Evolutionary conservation across 2,329 filamentous ascomycete species (phyloP), one percentile per base, ranked within the genome.

Genomic region (Hawksworthiomyces lignivorus): DNA sequence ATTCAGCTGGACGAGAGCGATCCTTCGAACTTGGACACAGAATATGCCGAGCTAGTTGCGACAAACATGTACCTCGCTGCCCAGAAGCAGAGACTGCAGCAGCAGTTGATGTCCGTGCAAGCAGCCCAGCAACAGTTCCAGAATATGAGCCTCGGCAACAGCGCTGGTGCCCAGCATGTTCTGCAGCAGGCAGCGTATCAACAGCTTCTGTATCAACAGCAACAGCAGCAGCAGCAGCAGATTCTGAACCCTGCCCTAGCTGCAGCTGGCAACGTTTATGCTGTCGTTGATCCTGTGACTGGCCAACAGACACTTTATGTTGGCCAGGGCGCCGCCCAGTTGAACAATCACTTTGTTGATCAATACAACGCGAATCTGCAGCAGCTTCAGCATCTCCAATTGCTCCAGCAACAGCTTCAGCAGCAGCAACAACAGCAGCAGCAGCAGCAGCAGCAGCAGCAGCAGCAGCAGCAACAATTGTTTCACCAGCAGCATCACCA

Each of bases 61-160:
- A 94, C 88, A 55, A 95, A 96, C 62, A 68, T 92, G 59, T 94
- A 94, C 58, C 75, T 98, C 38, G 87, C 88, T 30, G 87, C 95
- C 58, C 89, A 95, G 65, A 90, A 97, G 65, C 88, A 95, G 67
- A 84, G 86, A 50, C 78, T 97, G 39, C 89, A 97, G 65, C 89
- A 96, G 66, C 88, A 97, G 66, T 75, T 97, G 51, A 77, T 87
- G 52, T 85, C 70, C 50, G 80, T 96, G 19, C 92, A 90, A 56
- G 80, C 82, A 39, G 84, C 85, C 28, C 84, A 87, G 46, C 84
- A 88, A 63, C 84, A 89, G 62, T 84, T 89, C 56, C 84, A 88
- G 60, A 79, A 77, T 50, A 69, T 94, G 64, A 87, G 73, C 61
- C 60, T 94, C 45, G 81, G 90, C 47, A 81, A 72, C 56, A 64